Evolutionary conservation across 768 basidiomycete genomes (phyloP), one percentile per base, ranked within the genome.

Genomic region (Hemileccinum rubropunctum): DNA sequence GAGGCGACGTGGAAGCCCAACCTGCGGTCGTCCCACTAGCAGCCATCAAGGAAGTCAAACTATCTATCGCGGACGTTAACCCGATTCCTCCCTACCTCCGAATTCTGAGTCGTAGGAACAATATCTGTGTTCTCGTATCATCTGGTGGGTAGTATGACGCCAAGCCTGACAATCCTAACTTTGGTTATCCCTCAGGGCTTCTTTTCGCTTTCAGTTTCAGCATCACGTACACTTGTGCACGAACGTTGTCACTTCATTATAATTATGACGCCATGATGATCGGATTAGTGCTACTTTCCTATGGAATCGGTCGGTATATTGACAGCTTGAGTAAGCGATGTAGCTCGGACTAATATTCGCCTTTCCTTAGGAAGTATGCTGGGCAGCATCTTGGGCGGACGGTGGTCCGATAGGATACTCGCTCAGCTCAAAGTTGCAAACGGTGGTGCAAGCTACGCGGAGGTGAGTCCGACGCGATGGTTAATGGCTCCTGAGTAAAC

Each of bases 271-370:
- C 92, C 1, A 70, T 97, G 26, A 74, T 79, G 42, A 86, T 86
- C 38, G 94, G 94, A 8, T 67, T 94, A 17, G 82, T 92, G 5
- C 74, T 92, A 1, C 77, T 97, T 13, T 66, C 87, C 0, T 91
- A 79, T 60, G 92, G 92, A 27, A 58, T 81, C 3, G 87, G 87
- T 82, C 35, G 26, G 76, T 60, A 42, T 6, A 30, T 4, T n/a
- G 4, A 1, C 15, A 4, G 23, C 23, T 33, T 14, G 17, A 18
- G 9, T 8, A 15, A 17, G 2, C 1, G 20, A 21, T 11, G 0
- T 39, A 4, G 15, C 23, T 49, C 17, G 32, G 23, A 26, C 17
- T 0, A 3, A 3, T 20, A 9, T 35, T 48, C 35, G 2, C 8
- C 3, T 20, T 30, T 38, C 6, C 32, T 34, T 4, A 70, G 82